These are phyloP conservation scores for Vigna trinervia DNA, from an alignment of 306 rosid genomes.

Conservation along the genomic window DNA sequence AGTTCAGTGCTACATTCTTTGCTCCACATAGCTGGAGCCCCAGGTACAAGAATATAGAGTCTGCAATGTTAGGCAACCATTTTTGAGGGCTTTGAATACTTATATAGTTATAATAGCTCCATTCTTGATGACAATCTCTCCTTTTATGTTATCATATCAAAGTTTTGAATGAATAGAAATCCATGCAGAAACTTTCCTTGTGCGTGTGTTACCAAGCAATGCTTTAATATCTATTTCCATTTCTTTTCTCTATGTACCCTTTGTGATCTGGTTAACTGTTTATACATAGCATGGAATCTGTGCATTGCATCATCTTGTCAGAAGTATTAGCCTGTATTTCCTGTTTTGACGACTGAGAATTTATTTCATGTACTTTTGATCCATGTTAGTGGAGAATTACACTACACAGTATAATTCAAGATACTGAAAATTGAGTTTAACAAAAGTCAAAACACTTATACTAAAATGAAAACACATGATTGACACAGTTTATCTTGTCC, in stretches of 20 bases:
- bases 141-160: slow-evolving; percentile 38
- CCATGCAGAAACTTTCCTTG: slow-evolving; percentile 46
- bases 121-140: slow-evolving; percentile 45
- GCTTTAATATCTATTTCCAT: slow-evolving; percentile 10
- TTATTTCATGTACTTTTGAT: background rate
- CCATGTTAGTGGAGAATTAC: background rate
- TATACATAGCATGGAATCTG: background rate
- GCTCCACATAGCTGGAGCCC: slow-evolving; percentile 66
- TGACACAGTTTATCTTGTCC: background rate
- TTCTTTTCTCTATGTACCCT: slow-evolving; percentile 18
- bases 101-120: slow-evolving; percentile 48
- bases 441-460: background rate
- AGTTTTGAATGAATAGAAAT: slow-evolving; percentile 56
- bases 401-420: background rate
- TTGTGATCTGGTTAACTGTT: background rate
- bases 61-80: slow-evolving; percentile 60
- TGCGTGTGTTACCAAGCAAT: background rate
- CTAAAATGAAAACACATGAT: background rate
- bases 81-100: slow-evolving; percentile 63
- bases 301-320: background rate
- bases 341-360: background rate
- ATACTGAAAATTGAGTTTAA: slow-evolving; percentile 2
- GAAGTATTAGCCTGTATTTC: background rate
- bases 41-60: slow-evolving; percentile 47
- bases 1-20: slow-evolving; percentile 60